Evolutionary conservation across 352 stramenopile genomes (phyloP).

Genomic region (Elongisporangium anandrum): DNA sequence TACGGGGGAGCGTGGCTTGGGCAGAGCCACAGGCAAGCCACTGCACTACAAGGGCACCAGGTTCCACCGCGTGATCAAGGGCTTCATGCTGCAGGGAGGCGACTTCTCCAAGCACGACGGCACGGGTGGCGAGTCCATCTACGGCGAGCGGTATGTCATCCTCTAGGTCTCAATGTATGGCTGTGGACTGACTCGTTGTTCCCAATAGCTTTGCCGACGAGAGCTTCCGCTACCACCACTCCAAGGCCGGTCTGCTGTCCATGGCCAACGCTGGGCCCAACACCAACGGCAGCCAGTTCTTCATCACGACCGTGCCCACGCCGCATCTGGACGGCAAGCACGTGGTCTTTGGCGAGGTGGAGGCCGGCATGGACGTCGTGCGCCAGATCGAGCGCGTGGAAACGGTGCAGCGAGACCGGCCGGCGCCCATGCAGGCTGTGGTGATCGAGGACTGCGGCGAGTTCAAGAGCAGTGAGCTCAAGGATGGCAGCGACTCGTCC

Average conservation of each 20-base stretch:
- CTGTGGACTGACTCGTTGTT: too few relatives aligned
- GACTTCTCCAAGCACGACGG: slow-evolving; percentile 79
- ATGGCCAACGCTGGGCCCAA: slow-evolving; percentile 92
- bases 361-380: slow-evolving; percentile 64
- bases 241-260: slow-evolving; percentile 89
- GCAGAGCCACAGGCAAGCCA: slow-evolving; percentile 44
- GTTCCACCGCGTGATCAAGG: slow-evolving; percentile 85
- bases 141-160: slow-evolving; percentile 34
- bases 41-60: slow-evolving; percentile 62
- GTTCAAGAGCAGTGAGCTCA: slow-evolving; percentile 22
- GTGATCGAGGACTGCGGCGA: slow-evolving; percentile 95
- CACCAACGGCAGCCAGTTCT: slow-evolving; percentile 84
- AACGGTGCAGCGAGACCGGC: slow-evolving; percentile 78
- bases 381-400: slow-evolving; percentile 90
- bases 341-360: slow-evolving; percentile 98
- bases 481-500: slow-evolving; percentile 5
- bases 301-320: slow-evolving; percentile 83
- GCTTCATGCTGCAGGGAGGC: slow-evolving; percentile 84
- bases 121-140: slow-evolving; percentile 84
- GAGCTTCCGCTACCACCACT: slow-evolving; percentile 94
- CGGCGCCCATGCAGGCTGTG: slow-evolving; percentile 76
- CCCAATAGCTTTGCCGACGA: slow-evolving; percentile 86
- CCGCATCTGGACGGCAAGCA: slow-evolving; percentile 98
- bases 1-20: slow-evolving; percentile 69
- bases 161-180: too few relatives aligned